Conservation (phyloP, 306 rosid genomes). For the Boehmeria nivea region DNA sequence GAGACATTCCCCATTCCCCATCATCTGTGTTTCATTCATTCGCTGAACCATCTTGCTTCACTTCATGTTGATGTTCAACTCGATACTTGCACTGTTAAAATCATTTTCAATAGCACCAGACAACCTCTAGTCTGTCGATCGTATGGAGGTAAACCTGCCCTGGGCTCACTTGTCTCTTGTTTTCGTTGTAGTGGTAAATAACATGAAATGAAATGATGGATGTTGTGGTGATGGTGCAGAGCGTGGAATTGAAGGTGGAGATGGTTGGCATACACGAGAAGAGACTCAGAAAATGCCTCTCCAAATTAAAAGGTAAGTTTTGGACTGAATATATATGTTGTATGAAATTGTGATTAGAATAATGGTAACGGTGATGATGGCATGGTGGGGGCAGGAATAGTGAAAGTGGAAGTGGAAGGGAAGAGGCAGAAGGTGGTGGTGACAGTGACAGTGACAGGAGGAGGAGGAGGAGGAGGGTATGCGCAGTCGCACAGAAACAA, state of each 20-base stretch:
- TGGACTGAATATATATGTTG: not conserved
- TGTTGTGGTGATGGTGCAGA: conserved; percentile 37
- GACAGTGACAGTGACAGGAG: conserved; percentile 38
- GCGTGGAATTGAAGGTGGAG: conserved; percentile 83
- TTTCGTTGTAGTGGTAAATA: too few species aligned
- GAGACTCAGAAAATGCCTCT: conserved; percentile 71
- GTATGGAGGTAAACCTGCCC: too few species aligned
- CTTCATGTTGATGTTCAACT: too few species aligned
- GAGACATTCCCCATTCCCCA: not conserved
- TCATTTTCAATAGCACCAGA: too few species aligned
- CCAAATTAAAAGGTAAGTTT: conserved; percentile 57
- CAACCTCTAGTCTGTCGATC: too few species aligned
- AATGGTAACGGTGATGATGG: not conserved
- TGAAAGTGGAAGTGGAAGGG: conserved; percentile 81
- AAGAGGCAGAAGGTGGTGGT: conserved; percentile 59
- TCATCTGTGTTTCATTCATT: not conserved
- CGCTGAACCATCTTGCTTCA: too few species aligned
- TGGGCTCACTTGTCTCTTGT: too few species aligned
- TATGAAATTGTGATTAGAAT: not conserved
- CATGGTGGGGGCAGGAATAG: conserved; percentile 73
- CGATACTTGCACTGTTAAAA: too few species aligned
- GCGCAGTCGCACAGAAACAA: conserved; percentile 70
- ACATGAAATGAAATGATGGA: too few species aligned
- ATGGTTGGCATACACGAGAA: conserved; percentile 90
- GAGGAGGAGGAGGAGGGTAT: conserved; percentile 56